Percentiles rank a stretch among this genome's conserved stretches.
Evolutionary conservation across 768 basidiomycete genomes (phyloP).

Genomic region (Mycena capillaripes): DNA sequence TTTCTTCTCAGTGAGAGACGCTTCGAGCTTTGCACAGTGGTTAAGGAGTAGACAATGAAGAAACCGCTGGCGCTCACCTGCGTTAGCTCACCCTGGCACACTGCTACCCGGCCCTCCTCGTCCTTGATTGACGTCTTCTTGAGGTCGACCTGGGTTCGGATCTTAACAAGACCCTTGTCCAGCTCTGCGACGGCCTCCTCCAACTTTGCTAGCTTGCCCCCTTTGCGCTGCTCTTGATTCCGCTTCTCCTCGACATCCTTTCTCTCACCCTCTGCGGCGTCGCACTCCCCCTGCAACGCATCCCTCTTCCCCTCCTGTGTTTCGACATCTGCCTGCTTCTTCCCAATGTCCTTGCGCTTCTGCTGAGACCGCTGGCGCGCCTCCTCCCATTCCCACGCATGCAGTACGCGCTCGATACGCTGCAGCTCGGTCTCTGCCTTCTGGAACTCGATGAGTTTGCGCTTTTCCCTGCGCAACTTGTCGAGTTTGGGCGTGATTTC

Average conservation of each 20-base stretch:
- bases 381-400: slow-evolving; percentile 91
- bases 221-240: slow-evolving; percentile 92
- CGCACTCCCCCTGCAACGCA: slow-evolving; percentile 62
- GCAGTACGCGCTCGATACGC: slow-evolving; percentile 81
- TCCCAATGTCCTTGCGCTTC: slow-evolving; percentile 71
- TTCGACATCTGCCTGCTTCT: slow-evolving; percentile 64
- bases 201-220: slow-evolving; percentile 90
- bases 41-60: background rate
- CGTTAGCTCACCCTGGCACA: slow-evolving; percentile 67
- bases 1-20: slow-evolving; percentile 69
- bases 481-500: slow-evolving; percentile 97
- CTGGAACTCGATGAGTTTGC: slow-evolving; percentile 90
- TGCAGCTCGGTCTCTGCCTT: slow-evolving; percentile 92
- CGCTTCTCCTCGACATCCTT: slow-evolving; percentile 78
- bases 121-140: slow-evolving; percentile 82
- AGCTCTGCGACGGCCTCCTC: slow-evolving; percentile 84
- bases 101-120: slow-evolving; percentile 74
- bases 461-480: slow-evolving; percentile 90
- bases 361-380: slow-evolving; percentile 63
- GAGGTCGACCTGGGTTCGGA: slow-evolving; percentile 89
- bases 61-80: slow-evolving; percentile 62
- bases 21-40: slow-evolving; percentile 63
- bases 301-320: slow-evolving; percentile 64
- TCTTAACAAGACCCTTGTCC: slow-evolving; percentile 85
- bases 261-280: slow-evolving; percentile 77